A percentile compares a stretch with the other conserved stretches of the same genome.
Conservation (phyloP, 371 early-diverging fungal species). For the Aphelidium insulamus region DNA sequence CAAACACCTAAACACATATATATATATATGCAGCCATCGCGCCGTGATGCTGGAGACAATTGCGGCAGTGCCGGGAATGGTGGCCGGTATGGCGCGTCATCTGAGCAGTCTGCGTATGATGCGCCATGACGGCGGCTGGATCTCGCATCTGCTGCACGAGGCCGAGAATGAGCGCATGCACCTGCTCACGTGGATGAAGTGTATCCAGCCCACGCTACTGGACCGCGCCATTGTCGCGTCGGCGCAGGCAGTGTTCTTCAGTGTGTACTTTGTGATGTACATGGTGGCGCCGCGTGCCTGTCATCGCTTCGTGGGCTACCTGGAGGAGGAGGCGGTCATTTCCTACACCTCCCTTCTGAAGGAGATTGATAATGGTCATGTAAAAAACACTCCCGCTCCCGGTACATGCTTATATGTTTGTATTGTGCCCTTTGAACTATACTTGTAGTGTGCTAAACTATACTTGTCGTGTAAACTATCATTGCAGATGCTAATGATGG, state of each 20-base stretch:
- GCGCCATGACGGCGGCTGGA: constrained; percentile 71
- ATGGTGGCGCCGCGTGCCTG: constrained; percentile 52
- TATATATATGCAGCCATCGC: constrained; percentile 40
- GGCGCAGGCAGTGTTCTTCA: constrained; percentile 74
- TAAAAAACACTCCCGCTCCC: constrained; percentile 44
- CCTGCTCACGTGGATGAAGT: constrained; percentile 65
- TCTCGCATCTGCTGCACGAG: constrained; percentile 58
- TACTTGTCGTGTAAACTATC: too few species aligned
- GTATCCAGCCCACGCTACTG: constrained; percentile 35
- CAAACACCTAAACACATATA: constrained; percentile 11
- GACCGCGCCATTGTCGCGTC: constrained; percentile 39
- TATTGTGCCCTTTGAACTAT: too few species aligned
- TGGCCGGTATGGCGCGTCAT: constrained; percentile 67
- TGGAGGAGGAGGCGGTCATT: constrained; percentile 81
- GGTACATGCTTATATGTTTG: too few species aligned
- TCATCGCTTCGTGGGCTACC: constrained; percentile 65
- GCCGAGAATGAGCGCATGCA: constrained; percentile 83
- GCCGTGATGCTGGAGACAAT: constrained; percentile 67
- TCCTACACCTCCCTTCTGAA: constrained; percentile 74
- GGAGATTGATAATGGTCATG: constrained; percentile 59
- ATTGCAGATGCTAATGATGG: constrained; percentile 5
- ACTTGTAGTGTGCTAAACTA: too few species aligned
- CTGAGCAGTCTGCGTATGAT: constrained; percentile 56
- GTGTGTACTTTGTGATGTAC: constrained; percentile 65
- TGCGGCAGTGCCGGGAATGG: constrained; percentile 83